These are phyloP conservation scores for Collariella sp. DNA, from an alignment of 495 filamentous ascomycete genomes.

Conservation along the genomic window DNA sequence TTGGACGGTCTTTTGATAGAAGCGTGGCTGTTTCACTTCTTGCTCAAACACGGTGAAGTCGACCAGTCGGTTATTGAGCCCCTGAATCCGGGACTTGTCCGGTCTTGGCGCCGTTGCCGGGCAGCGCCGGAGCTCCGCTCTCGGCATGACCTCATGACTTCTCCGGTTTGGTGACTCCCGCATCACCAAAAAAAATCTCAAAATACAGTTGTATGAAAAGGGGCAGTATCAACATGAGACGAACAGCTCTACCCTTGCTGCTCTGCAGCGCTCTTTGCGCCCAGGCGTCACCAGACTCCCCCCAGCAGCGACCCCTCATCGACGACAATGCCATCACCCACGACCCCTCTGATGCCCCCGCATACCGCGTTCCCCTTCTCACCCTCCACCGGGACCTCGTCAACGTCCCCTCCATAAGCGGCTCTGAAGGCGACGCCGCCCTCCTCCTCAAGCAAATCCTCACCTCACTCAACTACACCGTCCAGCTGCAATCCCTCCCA, in stretches of 20 bases:
- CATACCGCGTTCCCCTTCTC: conserved; percentile 49
- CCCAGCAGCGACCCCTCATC: not conserved
- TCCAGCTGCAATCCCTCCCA: conserved; percentile 58
- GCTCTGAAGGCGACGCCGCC: conserved; percentile 60
- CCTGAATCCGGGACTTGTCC: not conserved
- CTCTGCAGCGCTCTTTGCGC: conserved; percentile 4
- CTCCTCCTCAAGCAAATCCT: conserved; percentile 63
- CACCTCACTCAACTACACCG: conserved; percentile 29
- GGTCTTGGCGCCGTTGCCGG: not conserved
- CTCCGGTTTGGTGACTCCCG: not conserved
- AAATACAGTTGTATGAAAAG: not conserved
- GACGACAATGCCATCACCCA: not conserved
- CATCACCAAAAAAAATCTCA: not conserved
- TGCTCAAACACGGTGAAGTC: no score
- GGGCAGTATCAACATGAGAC: conserved; percentile 10
- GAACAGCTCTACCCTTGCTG: conserved; percentile 4
- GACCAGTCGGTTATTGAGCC: no score
- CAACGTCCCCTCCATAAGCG: conserved; percentile 65
- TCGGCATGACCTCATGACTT: conserved; percentile 8
- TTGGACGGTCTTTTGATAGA: no score
- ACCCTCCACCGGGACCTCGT: conserved; percentile 70
- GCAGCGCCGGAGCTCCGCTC: not conserved
- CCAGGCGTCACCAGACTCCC: not conserved
- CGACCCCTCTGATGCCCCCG: conserved; percentile 14
- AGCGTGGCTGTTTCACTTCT: no score